Conservation (phyloP, 2,329 filamentous ascomycete species). For the Aureobasidium namibiae region DNA sequence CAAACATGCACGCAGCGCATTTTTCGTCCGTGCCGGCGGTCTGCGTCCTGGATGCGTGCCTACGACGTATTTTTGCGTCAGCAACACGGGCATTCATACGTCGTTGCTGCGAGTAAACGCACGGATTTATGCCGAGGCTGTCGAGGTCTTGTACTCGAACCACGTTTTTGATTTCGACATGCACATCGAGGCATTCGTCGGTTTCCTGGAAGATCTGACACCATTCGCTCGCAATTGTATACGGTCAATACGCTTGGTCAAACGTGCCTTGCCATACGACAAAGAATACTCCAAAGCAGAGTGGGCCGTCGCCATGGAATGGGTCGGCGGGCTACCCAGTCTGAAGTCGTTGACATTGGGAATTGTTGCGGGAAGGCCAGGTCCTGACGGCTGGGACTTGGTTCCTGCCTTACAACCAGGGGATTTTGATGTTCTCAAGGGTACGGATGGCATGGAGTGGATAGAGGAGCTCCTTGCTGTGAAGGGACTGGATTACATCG, state of each 20-base stretch:
- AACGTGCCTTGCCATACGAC: constrained; percentile 45
- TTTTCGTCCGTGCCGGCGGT: constrained; percentile 32
- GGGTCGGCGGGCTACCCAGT: constrained; percentile 37
- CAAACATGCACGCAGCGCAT: constrained; percentile 28
- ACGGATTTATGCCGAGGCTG: constrained; percentile 48
- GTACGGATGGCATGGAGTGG: constrained; percentile 49
- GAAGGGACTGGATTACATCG: constrained; percentile 41
- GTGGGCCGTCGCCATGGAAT: constrained; percentile 47
- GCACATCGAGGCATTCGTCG: constrained; percentile 52
- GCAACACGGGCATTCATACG: constrained; percentile 23
- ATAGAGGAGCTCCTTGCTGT: constrained; percentile 47
- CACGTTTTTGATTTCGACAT: constrained; percentile 53
- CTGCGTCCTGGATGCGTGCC: constrained; percentile 35
- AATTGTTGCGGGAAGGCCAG: constrained; percentile 47
- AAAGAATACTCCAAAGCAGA: constrained; percentile 49
- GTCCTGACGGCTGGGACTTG: constrained; percentile 40
- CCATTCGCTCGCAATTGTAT: constrained; percentile 40
- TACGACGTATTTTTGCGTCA: constrained; percentile 50
- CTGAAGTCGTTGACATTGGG: constrained; percentile 38
- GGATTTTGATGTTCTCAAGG: constrained; percentile 18
- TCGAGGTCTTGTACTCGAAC: constrained; percentile 46
- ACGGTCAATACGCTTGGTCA: constrained; percentile 45
- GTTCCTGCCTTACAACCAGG: constrained; percentile 36
- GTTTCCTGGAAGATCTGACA: constrained; percentile 52
- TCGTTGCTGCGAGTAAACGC: constrained; percentile 25